Percentiles rank a stretch among this genome's conserved stretches.
Conservation (phyloP, 306 rosid species). For the Quercus robur region DNA sequence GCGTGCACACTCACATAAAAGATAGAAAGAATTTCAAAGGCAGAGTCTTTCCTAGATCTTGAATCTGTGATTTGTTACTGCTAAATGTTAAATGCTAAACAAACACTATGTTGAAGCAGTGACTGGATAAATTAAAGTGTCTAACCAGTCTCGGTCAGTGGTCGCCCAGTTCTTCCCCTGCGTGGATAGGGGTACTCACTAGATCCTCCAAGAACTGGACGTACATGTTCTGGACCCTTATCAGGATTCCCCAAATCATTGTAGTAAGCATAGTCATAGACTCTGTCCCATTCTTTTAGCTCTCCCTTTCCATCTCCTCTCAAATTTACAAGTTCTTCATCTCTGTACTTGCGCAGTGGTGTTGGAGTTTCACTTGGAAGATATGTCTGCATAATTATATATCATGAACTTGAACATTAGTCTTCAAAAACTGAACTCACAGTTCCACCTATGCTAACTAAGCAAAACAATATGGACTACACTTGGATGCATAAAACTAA, state of each 20-base stretch:
- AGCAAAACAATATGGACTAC: too few relatives aligned
- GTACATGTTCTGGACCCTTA: conserved; percentile 29
- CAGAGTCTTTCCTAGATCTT: not conserved
- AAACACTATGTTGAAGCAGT: not conserved
- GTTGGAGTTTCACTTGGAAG: conserved; percentile 71
- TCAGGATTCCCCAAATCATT: conserved; percentile 68
- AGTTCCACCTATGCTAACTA: too few relatives aligned
- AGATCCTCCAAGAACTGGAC: conserved; percentile 74
- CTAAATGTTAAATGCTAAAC: not conserved
- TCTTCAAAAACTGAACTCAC: too few relatives aligned
- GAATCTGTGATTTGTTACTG: not conserved
- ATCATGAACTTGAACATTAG: not conserved
- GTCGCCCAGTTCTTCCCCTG: conserved; percentile 75
- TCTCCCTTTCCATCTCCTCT: conserved; percentile 74
- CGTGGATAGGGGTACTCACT: conserved; percentile 66
- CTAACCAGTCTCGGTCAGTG: conserved; percentile 46
- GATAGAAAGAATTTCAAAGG: not conserved
- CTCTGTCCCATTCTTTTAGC: conserved; percentile 67
- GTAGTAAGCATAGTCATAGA: conserved; percentile 77
- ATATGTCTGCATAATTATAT: conserved; percentile 41
- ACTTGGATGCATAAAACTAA: too few relatives aligned
- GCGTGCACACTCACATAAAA: not conserved
- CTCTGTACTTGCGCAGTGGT: conserved; percentile 43
- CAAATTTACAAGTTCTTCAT: conserved; percentile 46
- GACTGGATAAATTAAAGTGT: not conserved